Conservation (phyloP, 495 filamentous ascomycete genomes). For the Neurospora sp. region DNA sequence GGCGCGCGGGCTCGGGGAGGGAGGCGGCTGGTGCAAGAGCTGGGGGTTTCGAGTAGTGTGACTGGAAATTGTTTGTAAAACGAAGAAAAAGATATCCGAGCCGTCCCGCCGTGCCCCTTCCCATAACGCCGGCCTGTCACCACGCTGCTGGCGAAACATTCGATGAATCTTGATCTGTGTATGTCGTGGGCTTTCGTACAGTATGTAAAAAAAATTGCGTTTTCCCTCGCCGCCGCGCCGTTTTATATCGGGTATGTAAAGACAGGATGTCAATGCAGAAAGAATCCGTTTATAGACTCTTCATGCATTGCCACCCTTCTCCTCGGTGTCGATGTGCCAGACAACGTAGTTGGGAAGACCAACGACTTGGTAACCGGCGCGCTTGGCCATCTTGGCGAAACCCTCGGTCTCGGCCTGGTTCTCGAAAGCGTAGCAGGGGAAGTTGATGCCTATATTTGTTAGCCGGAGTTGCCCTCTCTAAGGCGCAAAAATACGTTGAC, state of each 20-base stretch:
- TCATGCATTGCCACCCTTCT: constrained; percentile 77
- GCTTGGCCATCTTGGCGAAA: constrained; percentile 97
- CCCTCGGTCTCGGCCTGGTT: constrained; percentile 99
- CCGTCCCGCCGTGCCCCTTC: constrained; percentile 1
- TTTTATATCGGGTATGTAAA: background rate
- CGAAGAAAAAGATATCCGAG: constrained; percentile 9
- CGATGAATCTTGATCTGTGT: constrained; percentile 20
- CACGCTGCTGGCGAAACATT: constrained; percentile 8
- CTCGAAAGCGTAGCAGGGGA: constrained; percentile 93
- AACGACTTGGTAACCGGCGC: constrained; percentile 84
- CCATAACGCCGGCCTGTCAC: constrained; percentile 11
- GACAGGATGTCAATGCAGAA: background rate
- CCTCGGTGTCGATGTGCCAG: constrained; percentile 98
- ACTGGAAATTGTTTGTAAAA: background rate
- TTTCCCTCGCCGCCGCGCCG: constrained; percentile 13
- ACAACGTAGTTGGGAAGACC: constrained; percentile 96
- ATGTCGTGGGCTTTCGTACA: constrained; percentile 29
- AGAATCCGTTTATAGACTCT: background rate
- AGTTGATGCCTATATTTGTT: constrained; percentile 69
- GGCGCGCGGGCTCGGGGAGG: background rate
- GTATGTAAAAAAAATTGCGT: constrained; percentile 17
- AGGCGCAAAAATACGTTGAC: constrained; percentile 6
- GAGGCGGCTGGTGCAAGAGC: background rate
- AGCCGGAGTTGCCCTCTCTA: background rate
- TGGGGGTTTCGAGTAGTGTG: background rate